Base-by-base conservation (phyloP, 768 basidiomycete genomes). In the Tricholoma saponaceum region DNA sequence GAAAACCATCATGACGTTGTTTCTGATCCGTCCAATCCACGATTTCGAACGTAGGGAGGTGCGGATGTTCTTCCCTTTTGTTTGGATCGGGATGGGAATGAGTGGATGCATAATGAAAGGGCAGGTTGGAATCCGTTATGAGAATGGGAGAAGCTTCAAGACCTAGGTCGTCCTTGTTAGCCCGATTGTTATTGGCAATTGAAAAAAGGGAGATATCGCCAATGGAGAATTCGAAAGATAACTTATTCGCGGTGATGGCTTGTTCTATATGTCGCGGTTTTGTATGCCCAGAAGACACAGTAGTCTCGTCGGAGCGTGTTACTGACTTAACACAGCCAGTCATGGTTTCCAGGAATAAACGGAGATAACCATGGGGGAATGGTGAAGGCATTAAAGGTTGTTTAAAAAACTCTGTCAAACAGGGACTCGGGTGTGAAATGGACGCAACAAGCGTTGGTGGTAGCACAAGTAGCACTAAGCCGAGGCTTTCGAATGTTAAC, bases 71-170 rank as follows among this genome's bases (percentile, higher is more conserved):
- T 30, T 39, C 59, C 25, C 58, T 32, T 23, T 60, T 64, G 22
- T 57, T 46, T 8, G 70, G 59, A 37, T 67, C 66, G 20, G 81
- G 81, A 55, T 82, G 80, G 41, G 64, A 50, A 64, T 83, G 82
- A 5, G 59, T 57, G 18, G 67, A 52, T 33, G 76, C 61, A 68
- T 89, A 89, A 59, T 90, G 88, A 5, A 70, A 70, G 13, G 75
- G 67, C 16, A 95, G 80, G 60, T 83, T 70, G n/a, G 78, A 79
- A 64, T 95, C 94, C 9, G 84, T 85, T 50, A 94, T 80, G 16
- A 96, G 65, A 44, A 96, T 71, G 12, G 93, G 93, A 13, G 80
- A 77, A 23, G 85, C 81, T 18, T 63, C 58, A 47, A 75, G 53
- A 20, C 65, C 65, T 7, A 57, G 23, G 35, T 60, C 63, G 35